These are phyloP conservation scores for Royoungia palumana DNA, from an alignment of 768 basidiomycete species.

Conservation along the genomic window DNA sequence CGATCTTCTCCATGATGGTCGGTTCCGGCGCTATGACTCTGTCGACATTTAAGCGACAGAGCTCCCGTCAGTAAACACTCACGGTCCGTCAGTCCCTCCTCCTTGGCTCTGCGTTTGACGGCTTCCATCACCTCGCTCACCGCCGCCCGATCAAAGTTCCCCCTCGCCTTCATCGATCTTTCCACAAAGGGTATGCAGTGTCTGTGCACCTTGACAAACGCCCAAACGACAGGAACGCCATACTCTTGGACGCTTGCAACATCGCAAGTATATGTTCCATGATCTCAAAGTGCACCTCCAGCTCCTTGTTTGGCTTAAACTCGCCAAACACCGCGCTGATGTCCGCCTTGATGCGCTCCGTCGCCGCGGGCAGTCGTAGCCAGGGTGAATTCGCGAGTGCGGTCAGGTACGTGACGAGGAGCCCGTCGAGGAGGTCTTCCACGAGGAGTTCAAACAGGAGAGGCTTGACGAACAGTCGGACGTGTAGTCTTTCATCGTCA, in stretches of 20 bases:
- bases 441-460: too few relatives aligned
- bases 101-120: too few relatives aligned
- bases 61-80: background rate
- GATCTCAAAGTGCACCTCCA: too few relatives aligned
- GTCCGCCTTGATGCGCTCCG: conserved; percentile 79
- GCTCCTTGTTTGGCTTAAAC: too few relatives aligned
- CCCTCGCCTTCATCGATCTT: conserved; percentile 80
- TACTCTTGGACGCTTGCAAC: conserved; percentile 80
- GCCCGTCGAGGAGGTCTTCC: too few relatives aligned
- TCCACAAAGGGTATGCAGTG: conserved; percentile 92
- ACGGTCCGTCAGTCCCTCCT: too few relatives aligned
- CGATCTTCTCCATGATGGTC: conserved; percentile 89
- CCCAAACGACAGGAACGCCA: conserved; percentile 93
- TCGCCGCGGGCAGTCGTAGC: conserved; percentile 79
- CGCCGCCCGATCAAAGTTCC: conserved; percentile 86
- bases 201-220: conserved; percentile 90
- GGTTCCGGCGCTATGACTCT: conserved; percentile 62
- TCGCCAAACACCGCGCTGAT: conserved; percentile 70
- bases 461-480: too few relatives aligned
- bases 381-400: conserved; percentile 85
- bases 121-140: conserved; percentile 92
- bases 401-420: too few relatives aligned
- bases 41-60: conserved; percentile 1
- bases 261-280: too few relatives aligned
- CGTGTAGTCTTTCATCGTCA: too few relatives aligned